Percentiles rank a stretch among this genome's conserved stretches.
These are phyloP conservation scores for Podaxis pistillaris DNA, from an alignment of 768 basidiomycete genomes.

Conservation along the genomic window DNA sequence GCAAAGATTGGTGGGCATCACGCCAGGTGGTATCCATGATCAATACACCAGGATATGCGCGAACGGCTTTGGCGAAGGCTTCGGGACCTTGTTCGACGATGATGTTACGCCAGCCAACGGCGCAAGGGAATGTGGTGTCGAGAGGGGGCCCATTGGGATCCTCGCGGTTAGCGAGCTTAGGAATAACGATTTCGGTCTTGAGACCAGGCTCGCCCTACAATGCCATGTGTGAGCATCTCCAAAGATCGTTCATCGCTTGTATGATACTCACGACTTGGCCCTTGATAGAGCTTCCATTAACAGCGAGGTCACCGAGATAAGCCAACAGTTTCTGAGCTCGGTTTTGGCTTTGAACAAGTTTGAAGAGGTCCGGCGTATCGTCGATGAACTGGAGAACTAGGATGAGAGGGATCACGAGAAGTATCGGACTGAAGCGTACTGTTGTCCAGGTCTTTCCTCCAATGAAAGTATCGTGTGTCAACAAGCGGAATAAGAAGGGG, in stretches of 20 bases:
- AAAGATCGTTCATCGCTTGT: not conserved
- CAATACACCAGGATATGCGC: constrained; percentile 90
- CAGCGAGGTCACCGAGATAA: constrained; percentile 95
- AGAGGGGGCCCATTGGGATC: constrained; percentile 72
- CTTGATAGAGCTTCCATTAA: constrained; percentile 98
- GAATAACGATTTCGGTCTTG: constrained; percentile 82
- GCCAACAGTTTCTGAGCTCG: constrained; percentile 96
- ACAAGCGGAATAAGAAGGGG: constrained; percentile 96
- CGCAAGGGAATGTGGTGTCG: constrained; percentile 82
- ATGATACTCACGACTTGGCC: constrained; percentile 64
- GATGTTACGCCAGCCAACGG: constrained; percentile 95
- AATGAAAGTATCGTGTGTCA: constrained; percentile 96
- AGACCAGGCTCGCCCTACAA: constrained; percentile 87
- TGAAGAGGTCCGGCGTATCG: constrained; percentile 99
- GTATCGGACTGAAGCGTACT: constrained; percentile 14
- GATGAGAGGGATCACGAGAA: not conserved
- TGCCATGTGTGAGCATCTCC: not conserved
- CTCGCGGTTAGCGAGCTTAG: constrained; percentile 74
- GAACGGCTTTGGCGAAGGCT: constrained; percentile 97
- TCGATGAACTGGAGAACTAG: constrained; percentile 80
- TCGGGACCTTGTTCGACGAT: constrained; percentile 97
- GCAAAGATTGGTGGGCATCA: constrained; percentile 96
- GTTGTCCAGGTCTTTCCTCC: constrained; percentile 99
- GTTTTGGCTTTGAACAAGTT: constrained; percentile 95
- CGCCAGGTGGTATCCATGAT: constrained; percentile 99